phyloP scores from a whole-genome alignment of 2,329 filamentous ascomycete genomes.

The Fonsecaea nubica region DNA sequence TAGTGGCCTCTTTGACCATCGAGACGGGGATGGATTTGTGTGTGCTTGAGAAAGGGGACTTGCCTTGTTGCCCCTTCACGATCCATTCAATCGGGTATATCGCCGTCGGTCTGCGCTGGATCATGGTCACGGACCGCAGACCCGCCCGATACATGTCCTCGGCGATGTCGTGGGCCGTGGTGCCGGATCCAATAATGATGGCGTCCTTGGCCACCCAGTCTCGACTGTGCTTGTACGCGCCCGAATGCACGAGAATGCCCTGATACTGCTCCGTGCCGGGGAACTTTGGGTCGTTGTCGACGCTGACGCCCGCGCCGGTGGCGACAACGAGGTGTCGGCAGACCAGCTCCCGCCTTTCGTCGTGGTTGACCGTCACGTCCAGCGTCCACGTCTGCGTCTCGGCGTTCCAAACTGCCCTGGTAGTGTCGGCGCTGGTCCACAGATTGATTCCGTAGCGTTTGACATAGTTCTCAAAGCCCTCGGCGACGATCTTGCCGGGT shows the following conservation, averaged over 20 bases:
- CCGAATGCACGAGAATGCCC: slow-evolving; percentile 48
- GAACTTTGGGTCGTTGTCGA: slow-evolving; percentile 41
- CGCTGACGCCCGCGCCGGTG: slow-evolving; percentile 44
- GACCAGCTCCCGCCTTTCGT: slow-evolving; percentile 33
- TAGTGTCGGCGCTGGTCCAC: slow-evolving; percentile 48
- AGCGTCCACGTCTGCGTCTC: slow-evolving; percentile 48
- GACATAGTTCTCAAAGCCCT: slow-evolving; percentile 34
- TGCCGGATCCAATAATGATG: slow-evolving; percentile 58
- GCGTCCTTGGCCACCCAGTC: slow-evolving; percentile 54
- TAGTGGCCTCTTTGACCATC: no score
- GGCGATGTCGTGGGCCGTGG: slow-evolving; percentile 59
- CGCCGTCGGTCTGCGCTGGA: slow-evolving; percentile 57
- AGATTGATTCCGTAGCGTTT: slow-evolving; percentile 42
- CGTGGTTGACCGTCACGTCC: slow-evolving; percentile 22
- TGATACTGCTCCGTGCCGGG: slow-evolving; percentile 45
- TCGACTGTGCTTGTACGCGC: slow-evolving; percentile 44
- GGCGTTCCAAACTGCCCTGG: slow-evolving; percentile 50
- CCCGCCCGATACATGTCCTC: slow-evolving; percentile 59
- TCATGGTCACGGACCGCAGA: slow-evolving; percentile 57
- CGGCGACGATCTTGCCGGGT: slow-evolving; percentile 38
- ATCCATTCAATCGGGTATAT: slow-evolving; percentile 41
- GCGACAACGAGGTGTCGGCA: slow-evolving; percentile 46
- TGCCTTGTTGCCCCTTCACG: slow-evolving; percentile 38
- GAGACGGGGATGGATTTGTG: no score
- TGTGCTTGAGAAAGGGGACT: no score